Evolutionary conservation across 1,139 yeast genomes (phyloP).

Genomic region (Candida gigantensis): DNA sequence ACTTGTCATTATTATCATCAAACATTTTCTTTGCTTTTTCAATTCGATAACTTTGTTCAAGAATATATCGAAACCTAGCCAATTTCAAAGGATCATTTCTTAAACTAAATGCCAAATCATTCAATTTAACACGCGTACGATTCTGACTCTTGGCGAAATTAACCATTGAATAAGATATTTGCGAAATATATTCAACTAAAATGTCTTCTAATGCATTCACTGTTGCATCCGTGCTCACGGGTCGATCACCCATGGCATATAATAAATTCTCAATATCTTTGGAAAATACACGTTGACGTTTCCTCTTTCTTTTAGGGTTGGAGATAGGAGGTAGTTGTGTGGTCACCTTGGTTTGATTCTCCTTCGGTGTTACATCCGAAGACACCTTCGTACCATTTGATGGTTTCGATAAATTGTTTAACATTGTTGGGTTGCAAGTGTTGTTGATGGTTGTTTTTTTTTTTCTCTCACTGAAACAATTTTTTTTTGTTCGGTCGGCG

Average conservation of each 20-base stretch:
- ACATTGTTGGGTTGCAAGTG: no score
- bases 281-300: slow-evolving; percentile 50
- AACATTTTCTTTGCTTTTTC: slow-evolving; percentile 80
- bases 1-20: slow-evolving; percentile 25
- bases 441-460: no score
- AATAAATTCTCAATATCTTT: slow-evolving; percentile 72
- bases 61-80: slow-evolving; percentile 80
- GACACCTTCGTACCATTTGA: no score
- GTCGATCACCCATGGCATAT: slow-evolving; percentile 85
- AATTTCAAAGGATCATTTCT: slow-evolving; percentile 81
- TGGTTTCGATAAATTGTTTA: no score
- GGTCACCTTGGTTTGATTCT: no score
- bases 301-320: slow-evolving; percentile 23
- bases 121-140: slow-evolving; percentile 76
- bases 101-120: slow-evolving; percentile 84
- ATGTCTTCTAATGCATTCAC: slow-evolving; percentile 81
- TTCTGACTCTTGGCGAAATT: slow-evolving; percentile 37
- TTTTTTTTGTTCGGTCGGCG: no score
- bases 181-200: slow-evolving; percentile 73
- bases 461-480: no score
- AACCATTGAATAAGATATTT: slow-evolving; percentile 39
- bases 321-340: slow-evolving; percentile 14
- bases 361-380: no score
- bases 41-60: slow-evolving; percentile 72
- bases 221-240: slow-evolving; percentile 75